Percentiles rank a stretch among this genome's conserved stretches.
Conservation (phyloP, 345 rosid genomes). For the Chamaenerion angustifolium region DNA sequence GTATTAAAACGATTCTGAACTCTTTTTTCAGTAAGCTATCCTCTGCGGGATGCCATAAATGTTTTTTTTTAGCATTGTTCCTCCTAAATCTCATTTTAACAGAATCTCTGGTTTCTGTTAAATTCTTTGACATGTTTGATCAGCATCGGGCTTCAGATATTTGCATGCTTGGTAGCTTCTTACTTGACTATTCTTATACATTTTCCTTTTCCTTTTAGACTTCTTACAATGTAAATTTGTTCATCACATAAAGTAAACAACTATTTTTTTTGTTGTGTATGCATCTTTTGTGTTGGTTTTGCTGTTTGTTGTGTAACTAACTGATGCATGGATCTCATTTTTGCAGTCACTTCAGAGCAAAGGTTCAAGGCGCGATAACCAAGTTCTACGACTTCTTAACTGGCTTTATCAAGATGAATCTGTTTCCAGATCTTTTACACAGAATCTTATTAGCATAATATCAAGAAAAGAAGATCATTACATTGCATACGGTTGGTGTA, state of each 20-base stretch:
- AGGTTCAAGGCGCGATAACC: slow-evolving; percentile 32
- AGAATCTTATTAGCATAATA: slow-evolving; percentile 30
- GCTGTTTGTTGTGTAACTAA: no score
- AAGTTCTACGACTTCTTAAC: slow-evolving; percentile 40
- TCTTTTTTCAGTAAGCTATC: neutral
- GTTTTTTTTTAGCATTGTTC: neutral
- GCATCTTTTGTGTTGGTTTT: neutral
- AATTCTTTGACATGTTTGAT: no score
- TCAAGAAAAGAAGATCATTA: slow-evolving; percentile 50
- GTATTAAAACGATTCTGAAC: neutral
- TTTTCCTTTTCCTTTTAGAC: no score
- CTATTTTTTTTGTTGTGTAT: neutral
- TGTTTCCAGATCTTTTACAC: slow-evolving; percentile 37
- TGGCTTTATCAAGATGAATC: slow-evolving; percentile 68
- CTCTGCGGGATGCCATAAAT: no score
- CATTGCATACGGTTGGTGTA: slow-evolving; percentile 73
- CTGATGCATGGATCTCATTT: neutral
- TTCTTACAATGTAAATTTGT: no score
- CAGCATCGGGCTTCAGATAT: no score
- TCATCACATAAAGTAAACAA: neutral
- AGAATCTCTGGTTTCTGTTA: no score
- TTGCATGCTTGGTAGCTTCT: no score
- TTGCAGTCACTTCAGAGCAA: slow-evolving; percentile 47
- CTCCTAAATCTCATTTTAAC: neutral
- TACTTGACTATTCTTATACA: no score